Percentiles rank a stretch among this genome's conserved stretches.
phyloP scores from a whole-genome alignment of 495 filamentous ascomycete genomes.

The Astrocystis sublimbata region DNA sequence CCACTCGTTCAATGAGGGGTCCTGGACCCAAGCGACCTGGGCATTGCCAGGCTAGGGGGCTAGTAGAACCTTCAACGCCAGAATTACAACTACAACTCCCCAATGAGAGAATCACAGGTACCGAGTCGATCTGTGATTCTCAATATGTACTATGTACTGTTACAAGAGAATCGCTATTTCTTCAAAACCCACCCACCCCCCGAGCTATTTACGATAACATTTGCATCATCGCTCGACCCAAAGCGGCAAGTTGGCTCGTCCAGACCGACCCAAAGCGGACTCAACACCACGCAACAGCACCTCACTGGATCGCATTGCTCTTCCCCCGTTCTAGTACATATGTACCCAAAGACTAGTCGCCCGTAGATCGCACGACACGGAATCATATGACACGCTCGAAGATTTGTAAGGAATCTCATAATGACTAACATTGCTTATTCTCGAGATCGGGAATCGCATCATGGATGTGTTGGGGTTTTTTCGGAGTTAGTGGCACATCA shows the following conservation, averaged over 20 bases:
- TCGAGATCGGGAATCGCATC: no score
- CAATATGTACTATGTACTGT: background rate
- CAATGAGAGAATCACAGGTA: no score
- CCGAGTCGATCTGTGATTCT: no score
- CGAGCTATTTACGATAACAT: background rate
- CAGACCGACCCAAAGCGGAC: background rate
- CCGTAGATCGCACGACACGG: conserved; percentile 1
- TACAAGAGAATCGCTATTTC: background rate
- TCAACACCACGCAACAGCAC: conserved; percentile 1
- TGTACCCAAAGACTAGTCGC: background rate
- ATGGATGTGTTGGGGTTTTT: no score
- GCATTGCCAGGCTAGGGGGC: background rate
- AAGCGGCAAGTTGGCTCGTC: background rate
- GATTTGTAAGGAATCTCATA: background rate
- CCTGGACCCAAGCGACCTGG: no score
- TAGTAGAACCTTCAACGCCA: background rate
- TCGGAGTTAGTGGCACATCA: no score
- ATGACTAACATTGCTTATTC: no score
- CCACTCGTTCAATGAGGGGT: no score
- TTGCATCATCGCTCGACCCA: no score
- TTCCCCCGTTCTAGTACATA: background rate
- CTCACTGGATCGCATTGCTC: background rate
- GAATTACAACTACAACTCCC: no score
- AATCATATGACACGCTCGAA: background rate
- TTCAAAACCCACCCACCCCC: background rate